phyloP scores from a whole-genome alignment of 257 asterid genomes.

The Jaltomata sinuosa region DNA sequence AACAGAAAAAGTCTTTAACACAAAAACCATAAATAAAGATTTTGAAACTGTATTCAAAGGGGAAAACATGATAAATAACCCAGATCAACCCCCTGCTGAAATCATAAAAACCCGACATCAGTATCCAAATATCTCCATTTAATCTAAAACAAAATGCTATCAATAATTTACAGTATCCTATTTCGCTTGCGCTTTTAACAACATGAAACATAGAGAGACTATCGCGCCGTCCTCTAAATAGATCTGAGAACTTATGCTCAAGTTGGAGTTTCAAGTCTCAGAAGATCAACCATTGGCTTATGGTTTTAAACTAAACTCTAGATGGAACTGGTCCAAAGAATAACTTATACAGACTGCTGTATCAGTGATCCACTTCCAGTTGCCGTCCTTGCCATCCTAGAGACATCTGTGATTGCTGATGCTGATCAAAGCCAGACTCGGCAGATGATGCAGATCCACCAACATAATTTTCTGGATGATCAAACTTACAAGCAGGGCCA shows the following conservation, averaged over 20 bases:
- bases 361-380: slow-evolving; percentile 32
- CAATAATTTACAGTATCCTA: slow-evolving; percentile 13
- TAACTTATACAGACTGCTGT: slow-evolving; percentile 1
- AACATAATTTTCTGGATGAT: slow-evolving; percentile 61
- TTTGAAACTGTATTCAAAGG: background rate
- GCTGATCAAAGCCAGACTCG: slow-evolving; percentile 21
- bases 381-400: slow-evolving; percentile 23
- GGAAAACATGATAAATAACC: background rate
- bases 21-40: background rate
- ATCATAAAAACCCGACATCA: background rate
- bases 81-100: background rate
- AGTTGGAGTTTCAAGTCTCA: background rate
- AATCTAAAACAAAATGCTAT: background rate
- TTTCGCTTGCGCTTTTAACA: slow-evolving; percentile 13
- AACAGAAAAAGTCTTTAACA: background rate
- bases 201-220: background rate
- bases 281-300: background rate
- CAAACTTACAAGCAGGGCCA: slow-evolving; percentile 81
- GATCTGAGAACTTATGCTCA: background rate
- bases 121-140: background rate
- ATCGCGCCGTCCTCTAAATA: background rate
- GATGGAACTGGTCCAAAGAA: background rate
- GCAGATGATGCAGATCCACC: background rate
- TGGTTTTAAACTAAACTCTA: background rate
- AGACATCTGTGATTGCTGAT: slow-evolving; percentile 17